Base-by-base conservation (phyloP, 257 asterid species). In the Solanum appendiculatum region DNA sequence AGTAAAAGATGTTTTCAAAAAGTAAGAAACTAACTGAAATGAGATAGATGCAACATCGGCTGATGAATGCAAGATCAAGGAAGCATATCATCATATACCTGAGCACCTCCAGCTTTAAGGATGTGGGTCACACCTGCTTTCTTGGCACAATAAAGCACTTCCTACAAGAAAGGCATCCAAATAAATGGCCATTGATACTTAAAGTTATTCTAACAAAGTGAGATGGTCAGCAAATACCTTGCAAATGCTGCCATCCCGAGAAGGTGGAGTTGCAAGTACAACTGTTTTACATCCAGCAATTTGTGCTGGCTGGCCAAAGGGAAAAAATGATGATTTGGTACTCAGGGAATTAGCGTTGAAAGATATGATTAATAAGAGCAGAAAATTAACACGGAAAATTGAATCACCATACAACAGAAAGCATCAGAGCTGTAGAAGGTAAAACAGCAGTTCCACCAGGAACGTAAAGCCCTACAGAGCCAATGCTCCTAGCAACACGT, bases 361-460 rank as follows among this genome's bases (percentile, higher is more conserved):
- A 29, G 68, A 46, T 29, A 27, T 46, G 85, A 29, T 9, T 46
- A 29, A 20, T 29, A 51, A 80, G 20, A 80, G 42, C 66, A 80
- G 27, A 31, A 80, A n/a, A n/a, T n/a, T n/a, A n/a, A n/a, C n/a
- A n/a, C n/a, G n/a, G n/a, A n/a, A n/a, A 86, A 84, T 68, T 44
- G 72, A 88, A 91, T 89, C 91, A 91, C 90, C 96, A 66, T 95
- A 97, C 98, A 90, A 97, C 94, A 92, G 99, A 88, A 90, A 97
- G 99, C 99, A 97, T 97, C 90, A 97, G 88, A 87, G 99, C 98
- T 58, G 99, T 97, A 82, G 99, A 97, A 88, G 99, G 99, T 90
- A 97, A 92, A 86, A 97, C 98, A 85, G 99, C 99, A 89, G 98
- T 97, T 87, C 99, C 99, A 83, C 99, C 99, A 83, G 99, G 99